phyloP scores from a whole-genome alignment of 2,329 filamentous ascomycete species.

The Aschersonia sp. region DNA sequence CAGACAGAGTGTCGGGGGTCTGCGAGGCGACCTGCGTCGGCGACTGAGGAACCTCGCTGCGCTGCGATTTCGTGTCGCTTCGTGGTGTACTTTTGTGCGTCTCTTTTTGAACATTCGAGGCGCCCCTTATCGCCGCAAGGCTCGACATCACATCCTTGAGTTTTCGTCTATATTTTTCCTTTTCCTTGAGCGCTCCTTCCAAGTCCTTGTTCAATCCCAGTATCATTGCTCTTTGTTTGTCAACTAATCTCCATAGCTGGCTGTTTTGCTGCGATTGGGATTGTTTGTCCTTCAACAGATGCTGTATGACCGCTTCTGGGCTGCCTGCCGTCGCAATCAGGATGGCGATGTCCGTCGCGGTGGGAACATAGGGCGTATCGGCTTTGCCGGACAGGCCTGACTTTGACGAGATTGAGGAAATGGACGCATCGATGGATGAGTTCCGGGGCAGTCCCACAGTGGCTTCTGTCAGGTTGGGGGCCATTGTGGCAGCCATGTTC shows the following conservation, averaged over 20 bases:
- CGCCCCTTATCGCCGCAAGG: conserved; percentile 16
- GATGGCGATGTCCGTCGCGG: conserved; percentile 59
- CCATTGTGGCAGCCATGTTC: conserved; percentile 32
- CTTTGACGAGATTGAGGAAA: conserved; percentile 58
- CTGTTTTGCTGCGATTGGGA: conserved; percentile 78
- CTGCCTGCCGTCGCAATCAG: conserved; percentile 77
- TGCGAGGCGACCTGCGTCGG: conserved; percentile 1
- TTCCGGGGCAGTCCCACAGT: conserved; percentile 45
- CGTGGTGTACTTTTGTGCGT: conserved; percentile 2
- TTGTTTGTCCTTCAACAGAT: conserved; percentile 82
- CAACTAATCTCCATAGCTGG: conserved; percentile 88
- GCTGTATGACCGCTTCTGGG: conserved; percentile 75
- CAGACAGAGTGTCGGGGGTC: conserved; percentile 1
- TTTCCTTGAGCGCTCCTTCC: conserved; percentile 81
- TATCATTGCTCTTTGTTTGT: conserved; percentile 92
- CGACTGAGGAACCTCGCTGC: conserved; percentile 11
- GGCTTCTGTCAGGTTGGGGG: conserved; percentile 23
- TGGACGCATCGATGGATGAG: conserved; percentile 85
- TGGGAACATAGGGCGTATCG: conserved; percentile 42
- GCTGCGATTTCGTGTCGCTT: conserved; percentile 7
- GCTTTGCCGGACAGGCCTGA: conserved; percentile 32
- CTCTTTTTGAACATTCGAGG: conserved; percentile 8
- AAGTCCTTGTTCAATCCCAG: conserved; percentile 88
- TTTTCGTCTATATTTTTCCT: conserved; percentile 85
- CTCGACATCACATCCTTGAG: conserved; percentile 56